Percentiles rank a stretch among this genome's conserved stretches.
Evolutionary conservation across 139 green algal genomes (phyloP).

Genomic region (Mesotaenium endlicherianum): DNA sequence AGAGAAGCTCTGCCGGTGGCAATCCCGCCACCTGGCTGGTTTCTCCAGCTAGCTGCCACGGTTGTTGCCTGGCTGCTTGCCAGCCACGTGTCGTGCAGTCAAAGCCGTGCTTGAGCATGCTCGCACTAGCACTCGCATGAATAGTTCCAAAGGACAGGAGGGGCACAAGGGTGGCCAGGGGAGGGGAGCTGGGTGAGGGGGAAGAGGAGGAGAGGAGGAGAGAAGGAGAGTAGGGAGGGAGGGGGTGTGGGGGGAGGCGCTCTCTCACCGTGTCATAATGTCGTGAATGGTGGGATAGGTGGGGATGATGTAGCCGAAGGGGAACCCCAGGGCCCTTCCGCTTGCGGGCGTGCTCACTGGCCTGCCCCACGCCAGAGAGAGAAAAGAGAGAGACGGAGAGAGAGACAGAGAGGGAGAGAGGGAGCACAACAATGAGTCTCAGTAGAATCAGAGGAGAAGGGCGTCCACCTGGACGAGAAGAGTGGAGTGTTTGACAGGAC

Average conservation of each 20-base stretch:
- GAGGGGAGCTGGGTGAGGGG: not conserved
- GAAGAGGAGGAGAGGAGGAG: not conserved
- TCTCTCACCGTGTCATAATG: constrained; percentile 6
- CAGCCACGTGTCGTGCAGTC: not conserved
- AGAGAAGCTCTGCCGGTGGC: no score
- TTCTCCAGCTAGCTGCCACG: not conserved
- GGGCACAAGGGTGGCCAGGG: not conserved
- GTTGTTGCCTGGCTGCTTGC: not conserved
- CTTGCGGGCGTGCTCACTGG: not conserved
- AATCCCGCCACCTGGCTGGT: no score
- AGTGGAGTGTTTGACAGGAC: no score
- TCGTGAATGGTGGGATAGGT: constrained; percentile 20
- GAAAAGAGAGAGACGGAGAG: not conserved
- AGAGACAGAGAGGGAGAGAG: not conserved
- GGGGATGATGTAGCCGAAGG: constrained; percentile 29
- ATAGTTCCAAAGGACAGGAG: not conserved
- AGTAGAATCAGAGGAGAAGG: no score
- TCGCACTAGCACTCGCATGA: no score
- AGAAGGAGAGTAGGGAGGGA: not conserved
- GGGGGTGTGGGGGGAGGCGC: not conserved
- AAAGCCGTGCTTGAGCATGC: no score
- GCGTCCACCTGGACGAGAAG: no score
- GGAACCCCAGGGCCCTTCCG: not conserved
- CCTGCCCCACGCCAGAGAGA: not conserved
- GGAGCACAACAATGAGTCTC: no score